Percentiles rank a stretch among this genome's conserved stretches.
phyloP scores from a whole-genome alignment of 2,329 filamentous ascomycete species.

The Pseudopithomyces chartarum region DNA sequence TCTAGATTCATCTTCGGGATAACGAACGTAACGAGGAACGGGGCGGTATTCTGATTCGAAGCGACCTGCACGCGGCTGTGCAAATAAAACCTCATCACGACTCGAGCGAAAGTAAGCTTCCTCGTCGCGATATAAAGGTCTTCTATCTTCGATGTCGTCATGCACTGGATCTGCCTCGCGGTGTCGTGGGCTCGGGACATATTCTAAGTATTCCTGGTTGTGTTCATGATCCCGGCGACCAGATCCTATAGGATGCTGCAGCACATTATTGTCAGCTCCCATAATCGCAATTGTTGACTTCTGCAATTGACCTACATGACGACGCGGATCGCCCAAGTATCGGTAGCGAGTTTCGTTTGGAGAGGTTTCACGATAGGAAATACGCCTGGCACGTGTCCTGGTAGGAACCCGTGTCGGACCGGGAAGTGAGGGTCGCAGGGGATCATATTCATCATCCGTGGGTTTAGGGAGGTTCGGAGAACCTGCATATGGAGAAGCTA shows the following conservation, averaged over 20 bases:
- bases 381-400: conserved; percentile 23
- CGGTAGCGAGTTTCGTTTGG: conserved; percentile 33
- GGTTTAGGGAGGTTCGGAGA: conserved; percentile 39
- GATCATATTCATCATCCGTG: conserved; percentile 57
- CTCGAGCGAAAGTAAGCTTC: conserved; percentile 35
- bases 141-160: conserved; percentile 36
- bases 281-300: conserved; percentile 4
- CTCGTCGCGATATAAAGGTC: conserved; percentile 38
- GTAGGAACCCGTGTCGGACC: conserved; percentile 20
- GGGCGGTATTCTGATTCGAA: conserved; percentile 33
- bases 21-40: conserved; percentile 33
- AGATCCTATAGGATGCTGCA: conserved; percentile 33
- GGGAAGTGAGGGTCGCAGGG: conserved; percentile 45
- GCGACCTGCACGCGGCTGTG: conserved; percentile 33
- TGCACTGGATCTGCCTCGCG: conserved; percentile 30
- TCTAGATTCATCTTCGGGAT: conserved; percentile 30
- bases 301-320: conserved; percentile 39
- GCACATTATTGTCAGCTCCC: conserved; percentile 20
- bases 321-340: conserved; percentile 37
- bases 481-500: conserved; percentile 29
- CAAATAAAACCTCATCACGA: conserved; percentile 31
- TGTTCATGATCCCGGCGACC: conserved; percentile 34
- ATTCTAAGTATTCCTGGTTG: conserved; percentile 35
- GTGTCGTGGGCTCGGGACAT: conserved; percentile 33
- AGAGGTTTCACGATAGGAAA: conserved; percentile 29